Percentiles rank a stretch among this genome's conserved stretches.
Conservation (phyloP, 805 yeast species). For the Scheffersomyces lignosus region DNA sequence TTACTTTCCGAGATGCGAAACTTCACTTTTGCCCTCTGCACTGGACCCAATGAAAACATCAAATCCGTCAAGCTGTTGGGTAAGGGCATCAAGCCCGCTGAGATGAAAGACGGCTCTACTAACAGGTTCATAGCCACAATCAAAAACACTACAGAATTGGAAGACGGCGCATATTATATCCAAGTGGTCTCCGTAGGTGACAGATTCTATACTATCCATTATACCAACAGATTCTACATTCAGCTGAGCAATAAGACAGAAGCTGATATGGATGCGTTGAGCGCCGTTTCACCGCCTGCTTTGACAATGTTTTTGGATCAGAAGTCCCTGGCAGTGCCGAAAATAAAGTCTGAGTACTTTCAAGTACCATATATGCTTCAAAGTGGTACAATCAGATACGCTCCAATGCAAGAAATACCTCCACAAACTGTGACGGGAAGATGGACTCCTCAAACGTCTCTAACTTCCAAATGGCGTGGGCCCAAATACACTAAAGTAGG, state of each 20-base stretch:
- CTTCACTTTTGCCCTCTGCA: conserved; percentile 5
- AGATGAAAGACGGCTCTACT: neutral
- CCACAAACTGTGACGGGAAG: neutral
- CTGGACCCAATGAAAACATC: conserved; percentile 2
- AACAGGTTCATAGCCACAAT: neutral
- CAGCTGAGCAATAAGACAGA: neutral
- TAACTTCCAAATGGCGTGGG: neutral
- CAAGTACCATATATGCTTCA: conserved; percentile 3
- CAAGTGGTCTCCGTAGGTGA: conserved; percentile 1
- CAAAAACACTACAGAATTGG: neutral
- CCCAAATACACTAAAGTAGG: neutral
- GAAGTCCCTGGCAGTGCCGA: neutral
- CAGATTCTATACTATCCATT: conserved; percentile 1
- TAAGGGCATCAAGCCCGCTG: neutral
- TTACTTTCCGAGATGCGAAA: neutral
- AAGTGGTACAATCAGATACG: conserved; percentile 2
- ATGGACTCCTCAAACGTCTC: conserved; percentile 4
- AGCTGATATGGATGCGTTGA: neutral
- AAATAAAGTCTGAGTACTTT: neutral
- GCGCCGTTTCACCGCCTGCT: neutral
- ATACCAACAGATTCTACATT: conserved; percentile 1
- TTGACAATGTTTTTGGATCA: neutral
- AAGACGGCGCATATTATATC: neutral
- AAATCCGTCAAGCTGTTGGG: conserved; percentile 1
- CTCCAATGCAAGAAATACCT: conserved; percentile 3